Percentiles rank a stretch among this genome's conserved stretches.
phyloP scores from a whole-genome alignment of 1,139 yeast species.

The Magnusiomyces fungicola region DNA sequence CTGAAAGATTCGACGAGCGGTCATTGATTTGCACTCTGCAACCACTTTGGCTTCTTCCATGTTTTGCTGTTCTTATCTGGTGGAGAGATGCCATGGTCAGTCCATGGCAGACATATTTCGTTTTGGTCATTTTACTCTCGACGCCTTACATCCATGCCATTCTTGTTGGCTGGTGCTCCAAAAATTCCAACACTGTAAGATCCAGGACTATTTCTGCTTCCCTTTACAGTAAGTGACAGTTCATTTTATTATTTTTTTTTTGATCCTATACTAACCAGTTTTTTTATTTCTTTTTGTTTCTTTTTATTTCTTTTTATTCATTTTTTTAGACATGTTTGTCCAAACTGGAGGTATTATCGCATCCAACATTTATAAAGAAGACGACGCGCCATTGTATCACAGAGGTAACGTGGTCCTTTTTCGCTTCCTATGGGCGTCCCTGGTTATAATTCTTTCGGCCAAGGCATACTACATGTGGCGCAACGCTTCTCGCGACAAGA shows the following conservation, averaged over 20 bases:
- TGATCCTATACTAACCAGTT: no score
- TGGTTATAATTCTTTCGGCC: conserved; percentile 19
- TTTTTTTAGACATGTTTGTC: conserved; percentile 36
- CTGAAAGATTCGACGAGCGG: conserved; percentile 37
- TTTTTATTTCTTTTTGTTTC: no score
- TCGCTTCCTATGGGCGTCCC: conserved; percentile 32
- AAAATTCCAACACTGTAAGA: conserved; percentile 53
- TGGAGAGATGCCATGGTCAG: conserved; percentile 45
- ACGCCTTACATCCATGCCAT: conserved; percentile 48
- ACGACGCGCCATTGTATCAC: conserved; percentile 51
- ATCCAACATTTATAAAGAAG: conserved; percentile 45
- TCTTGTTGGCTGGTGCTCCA: conserved; percentile 51
- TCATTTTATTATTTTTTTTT: conserved; percentile 6
- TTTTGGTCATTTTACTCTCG: conserved; percentile 43
- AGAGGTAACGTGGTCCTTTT: conserved; percentile 45
- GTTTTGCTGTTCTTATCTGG: conserved; percentile 37
- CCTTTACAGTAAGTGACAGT: conserved; percentile 34
- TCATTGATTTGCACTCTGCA: conserved; percentile 33
- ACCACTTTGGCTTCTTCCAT: conserved; percentile 38
- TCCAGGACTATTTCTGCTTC: conserved; percentile 55
- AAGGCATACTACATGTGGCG: conserved; percentile 39
- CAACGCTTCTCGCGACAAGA: conserved; percentile 39
- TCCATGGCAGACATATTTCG: conserved; percentile 48
- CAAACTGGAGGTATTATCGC: conserved; percentile 48
- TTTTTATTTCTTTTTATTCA: background rate